Evolutionary conservation across 768 basidiomycete species (phyloP).

Genomic region (Chalciporus pseudorubinellus): DNA sequence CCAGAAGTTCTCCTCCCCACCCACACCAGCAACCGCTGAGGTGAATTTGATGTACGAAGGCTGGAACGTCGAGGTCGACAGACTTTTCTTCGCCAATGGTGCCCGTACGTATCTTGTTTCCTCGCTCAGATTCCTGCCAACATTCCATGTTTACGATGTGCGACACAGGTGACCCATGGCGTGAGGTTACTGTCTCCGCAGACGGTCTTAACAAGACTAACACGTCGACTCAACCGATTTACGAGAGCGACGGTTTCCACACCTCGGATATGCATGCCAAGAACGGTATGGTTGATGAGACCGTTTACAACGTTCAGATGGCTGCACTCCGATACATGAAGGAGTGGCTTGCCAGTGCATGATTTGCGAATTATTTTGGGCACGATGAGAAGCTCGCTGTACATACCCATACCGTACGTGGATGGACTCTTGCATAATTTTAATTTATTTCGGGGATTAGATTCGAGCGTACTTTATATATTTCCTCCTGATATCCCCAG

Average conservation of each 20-base stretch:
- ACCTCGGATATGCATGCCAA: conserved; percentile 53
- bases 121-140: too few species aligned
- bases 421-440: too few species aligned
- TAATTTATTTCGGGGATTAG: too few species aligned
- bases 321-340: conserved; percentile 52
- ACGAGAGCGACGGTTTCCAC: conserved; percentile 62
- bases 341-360: too few species aligned
- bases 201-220: conserved; percentile 44
- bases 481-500: too few species aligned
- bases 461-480: too few species aligned
- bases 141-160: background rate
- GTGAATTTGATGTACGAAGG: conserved; percentile 56
- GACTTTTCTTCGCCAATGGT: conserved; percentile 70
- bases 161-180: conserved; percentile 68
- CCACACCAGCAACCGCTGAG: conserved; percentile 38
- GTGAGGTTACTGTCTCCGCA: conserved; percentile 65
- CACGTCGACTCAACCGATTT: conserved; percentile 55
- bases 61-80: conserved; percentile 57
- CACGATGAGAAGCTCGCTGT: too few species aligned
- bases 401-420: too few species aligned
- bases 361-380: too few species aligned
- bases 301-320: conserved; percentile 52
- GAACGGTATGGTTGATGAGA: conserved; percentile 46
- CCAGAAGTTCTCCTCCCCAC: conserved; percentile 48
- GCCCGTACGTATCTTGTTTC: conserved; percentile 42